Base-by-base conservation (phyloP, 257 asterid genomes). In the Paraleonurus japonicus region DNA sequence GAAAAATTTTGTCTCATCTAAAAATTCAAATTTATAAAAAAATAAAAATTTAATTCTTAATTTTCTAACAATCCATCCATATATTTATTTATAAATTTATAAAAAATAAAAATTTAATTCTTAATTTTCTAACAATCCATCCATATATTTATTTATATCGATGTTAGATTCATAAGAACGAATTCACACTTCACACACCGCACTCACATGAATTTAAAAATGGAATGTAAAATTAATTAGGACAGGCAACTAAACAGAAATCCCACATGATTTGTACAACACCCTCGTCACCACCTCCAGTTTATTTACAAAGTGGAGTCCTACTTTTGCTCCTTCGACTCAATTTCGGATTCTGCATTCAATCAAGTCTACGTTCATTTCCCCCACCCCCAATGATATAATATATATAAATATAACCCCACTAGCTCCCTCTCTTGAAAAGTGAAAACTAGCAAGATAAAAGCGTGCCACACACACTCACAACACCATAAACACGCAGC, bases 291-390 rank as follows among this genome's bases (percentile, higher is more conserved):
- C 17, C 47, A 30, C 63, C 47, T 35, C 2, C 58, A 30, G 53
- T 73, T 73, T 76, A 81, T 50, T 80, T 35, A 27, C 76, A 11
- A 47, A 80, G 84, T 80, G 76, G 81, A 69, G 73, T 10, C 27
- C 20, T 27, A 17, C 68, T 54, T 24, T 55, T 13, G 20, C 12
- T 33, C 59, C 28, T 68, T 69, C n/a, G 15, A 59, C 55, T 54
- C 41, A 5, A 35, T 20, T 55, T 53, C 16, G 79, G 74, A 80
- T 73, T 4, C 55, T 30, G 68, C 75, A 17, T 58, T 47, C 22
- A 28, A 81, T 20, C 67, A 41, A 22, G 85, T 81, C 82, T 35
- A 81, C 63, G 65, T 81, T 81, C 82, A 81, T 76, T 69, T 63
- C 23, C n/a, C 16, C 6, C 37, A 11, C 37, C 27, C 57, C 24